Evolutionary conservation across 2,329 filamentous ascomycete genomes (phyloP).

Genomic region (Furcasterigmium furcatum): DNA sequence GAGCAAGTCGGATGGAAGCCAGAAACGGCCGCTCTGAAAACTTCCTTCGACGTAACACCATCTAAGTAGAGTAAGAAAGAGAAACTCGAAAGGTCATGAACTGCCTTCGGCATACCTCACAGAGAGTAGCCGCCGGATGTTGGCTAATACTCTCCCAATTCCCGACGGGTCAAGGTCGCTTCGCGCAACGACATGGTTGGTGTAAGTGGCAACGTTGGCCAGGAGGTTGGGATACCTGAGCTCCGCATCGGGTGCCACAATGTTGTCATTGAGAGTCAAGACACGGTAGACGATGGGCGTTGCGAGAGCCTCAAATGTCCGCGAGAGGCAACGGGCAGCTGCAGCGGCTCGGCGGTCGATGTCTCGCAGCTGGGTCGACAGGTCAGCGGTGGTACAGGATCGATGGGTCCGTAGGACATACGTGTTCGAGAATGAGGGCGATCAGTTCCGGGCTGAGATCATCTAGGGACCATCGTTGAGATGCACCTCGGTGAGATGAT

Average conservation of each 20-base stretch:
- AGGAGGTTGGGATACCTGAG: slow-evolving; percentile 25
- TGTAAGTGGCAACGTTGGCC: slow-evolving; percentile 30
- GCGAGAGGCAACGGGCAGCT: slow-evolving; percentile 31
- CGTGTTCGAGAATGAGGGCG: slow-evolving; percentile 37
- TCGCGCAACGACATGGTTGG: slow-evolving; percentile 34
- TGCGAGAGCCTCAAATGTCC: slow-evolving; percentile 34
- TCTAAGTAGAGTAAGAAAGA: slow-evolving; percentile 9
- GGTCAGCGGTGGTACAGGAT: background rate
- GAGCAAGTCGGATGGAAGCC: slow-evolving; percentile 36
- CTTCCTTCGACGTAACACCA: slow-evolving; percentile 33
- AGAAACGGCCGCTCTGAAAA: slow-evolving; percentile 21
- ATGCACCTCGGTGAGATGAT: slow-evolving; percentile 10
- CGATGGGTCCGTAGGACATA: slow-evolving; percentile 14
- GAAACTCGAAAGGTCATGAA: background rate
- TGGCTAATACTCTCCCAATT: slow-evolving; percentile 29
- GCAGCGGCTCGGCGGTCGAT: slow-evolving; percentile 29
- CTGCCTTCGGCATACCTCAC: slow-evolving; percentile 28
- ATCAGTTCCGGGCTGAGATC: slow-evolving; percentile 40
- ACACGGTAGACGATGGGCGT: slow-evolving; percentile 38
- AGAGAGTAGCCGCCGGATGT: slow-evolving; percentile 30
- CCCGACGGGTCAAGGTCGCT: slow-evolving; percentile 34
- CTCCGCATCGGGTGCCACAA: slow-evolving; percentile 30
- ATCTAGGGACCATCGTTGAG: slow-evolving; percentile 22
- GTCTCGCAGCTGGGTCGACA: slow-evolving; percentile 29
- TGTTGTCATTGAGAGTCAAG: slow-evolving; percentile 30